Percentiles rank a stretch among this genome's conserved stretches.
phyloP scores from a whole-genome alignment of 176 grass and related monocot species.

The Cenchrus purpureus region DNA sequence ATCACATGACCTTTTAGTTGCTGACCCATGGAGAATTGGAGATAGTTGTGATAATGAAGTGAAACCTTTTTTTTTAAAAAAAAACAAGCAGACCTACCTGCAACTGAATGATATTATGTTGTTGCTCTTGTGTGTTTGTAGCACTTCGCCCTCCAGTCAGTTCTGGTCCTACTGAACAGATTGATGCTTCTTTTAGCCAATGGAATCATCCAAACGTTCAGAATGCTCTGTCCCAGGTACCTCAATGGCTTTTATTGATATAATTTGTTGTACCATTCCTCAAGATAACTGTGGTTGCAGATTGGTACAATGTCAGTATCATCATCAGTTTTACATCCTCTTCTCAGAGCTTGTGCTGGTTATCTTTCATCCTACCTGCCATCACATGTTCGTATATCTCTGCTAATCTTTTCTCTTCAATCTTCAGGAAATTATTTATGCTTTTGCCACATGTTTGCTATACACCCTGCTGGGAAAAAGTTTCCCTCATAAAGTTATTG shows the following conservation, averaged over 20 bases:
- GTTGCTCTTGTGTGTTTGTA: slow-evolving; percentile 50
- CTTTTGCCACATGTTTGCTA: slow-evolving; percentile 54
- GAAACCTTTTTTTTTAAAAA: not conserved
- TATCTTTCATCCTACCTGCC: slow-evolving; percentile 89
- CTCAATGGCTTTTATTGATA: slow-evolving; percentile 34
- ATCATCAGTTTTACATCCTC: slow-evolving; percentile 75
- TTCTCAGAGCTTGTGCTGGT: slow-evolving; percentile 87
- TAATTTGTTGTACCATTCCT: slow-evolving; percentile 38
- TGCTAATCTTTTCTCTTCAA: slow-evolving; percentile 30
- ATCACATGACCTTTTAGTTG: not conserved
- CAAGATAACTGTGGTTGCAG: slow-evolving; percentile 61
- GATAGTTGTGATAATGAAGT: slow-evolving; percentile 8
- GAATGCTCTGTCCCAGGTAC: slow-evolving; percentile 88
- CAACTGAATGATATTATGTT: slow-evolving; percentile 35
- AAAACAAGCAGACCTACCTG: not conserved
- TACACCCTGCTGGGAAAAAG: slow-evolving; percentile 34
- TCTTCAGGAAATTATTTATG: slow-evolving; percentile 34
- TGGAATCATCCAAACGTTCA: slow-evolving; percentile 83
- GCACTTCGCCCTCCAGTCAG: slow-evolving; percentile 81
- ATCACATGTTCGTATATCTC: slow-evolving; percentile 75
- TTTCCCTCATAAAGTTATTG: slow-evolving; percentile 26
- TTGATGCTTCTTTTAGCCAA: slow-evolving; percentile 85
- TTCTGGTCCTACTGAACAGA: slow-evolving; percentile 57
- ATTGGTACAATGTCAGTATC: slow-evolving; percentile 81
- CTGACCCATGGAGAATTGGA: not conserved